These are phyloP conservation scores for Linnemannia elongata DNA, from an alignment of 192 early-diverging fungal genomes.

Conservation along the genomic window DNA sequence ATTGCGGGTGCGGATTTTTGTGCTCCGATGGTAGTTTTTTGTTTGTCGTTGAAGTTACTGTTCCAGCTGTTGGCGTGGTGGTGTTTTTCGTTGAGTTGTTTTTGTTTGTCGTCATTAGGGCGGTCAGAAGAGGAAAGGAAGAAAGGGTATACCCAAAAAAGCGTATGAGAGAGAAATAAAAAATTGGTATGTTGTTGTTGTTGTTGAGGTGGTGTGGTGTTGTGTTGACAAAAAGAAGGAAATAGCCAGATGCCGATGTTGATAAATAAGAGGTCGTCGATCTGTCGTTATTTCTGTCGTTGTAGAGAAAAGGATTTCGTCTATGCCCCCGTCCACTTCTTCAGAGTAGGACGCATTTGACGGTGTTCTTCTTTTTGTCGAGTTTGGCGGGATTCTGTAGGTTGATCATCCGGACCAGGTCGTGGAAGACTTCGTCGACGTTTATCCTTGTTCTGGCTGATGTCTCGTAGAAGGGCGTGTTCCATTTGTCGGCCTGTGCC, in stretches of 20 bases:
- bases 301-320: not conserved
- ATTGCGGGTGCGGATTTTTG: not conserved
- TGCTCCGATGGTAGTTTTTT: not conserved
- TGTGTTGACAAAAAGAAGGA: not conserved
- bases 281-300: not conserved
- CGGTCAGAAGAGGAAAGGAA: not conserved
- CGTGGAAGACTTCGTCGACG: constrained; percentile 94
- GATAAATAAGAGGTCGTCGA: not conserved
- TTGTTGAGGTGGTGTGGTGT: too few species aligned
- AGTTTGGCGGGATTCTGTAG: constrained; percentile 80
- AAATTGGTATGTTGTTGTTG: not conserved
- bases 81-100: not conserved
- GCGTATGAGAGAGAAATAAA: not conserved
- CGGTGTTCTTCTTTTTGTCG: constrained; percentile 55
- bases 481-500: constrained; percentile 74
- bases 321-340: not conserved
- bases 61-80: not conserved
- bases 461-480: constrained; percentile 86
- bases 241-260: not conserved
- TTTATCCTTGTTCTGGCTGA: constrained; percentile 89
- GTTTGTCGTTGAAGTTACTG: not conserved
- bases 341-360: not conserved
- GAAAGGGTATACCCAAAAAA: not conserved
- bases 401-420: constrained; percentile 93
- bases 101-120: constrained; percentile 6